Conservation (phyloP, 306 rosid species). For the Mimosa pudica region DNA sequence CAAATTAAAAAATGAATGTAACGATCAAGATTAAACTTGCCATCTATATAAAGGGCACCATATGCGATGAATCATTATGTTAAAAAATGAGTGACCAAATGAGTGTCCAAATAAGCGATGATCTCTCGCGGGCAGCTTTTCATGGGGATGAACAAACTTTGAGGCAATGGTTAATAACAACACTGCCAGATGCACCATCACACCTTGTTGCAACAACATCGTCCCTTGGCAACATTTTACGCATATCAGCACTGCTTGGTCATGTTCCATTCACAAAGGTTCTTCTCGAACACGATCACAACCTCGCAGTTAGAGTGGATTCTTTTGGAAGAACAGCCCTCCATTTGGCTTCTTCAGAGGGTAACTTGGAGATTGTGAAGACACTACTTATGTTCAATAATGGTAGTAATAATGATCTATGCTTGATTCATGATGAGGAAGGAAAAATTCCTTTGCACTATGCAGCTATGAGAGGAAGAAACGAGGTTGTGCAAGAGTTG, state of each 20-base stretch:
- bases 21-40: no score
- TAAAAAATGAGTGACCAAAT: no score
- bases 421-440: not conserved
- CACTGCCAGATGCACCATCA: not conserved
- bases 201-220: no score
- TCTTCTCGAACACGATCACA: not conserved
- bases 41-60: no score
- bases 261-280: not conserved
- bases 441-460: not conserved
- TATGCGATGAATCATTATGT: no score
- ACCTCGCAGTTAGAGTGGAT: not conserved
- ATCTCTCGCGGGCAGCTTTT: not conserved
- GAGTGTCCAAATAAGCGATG: no score
- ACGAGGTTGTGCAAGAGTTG: not conserved
- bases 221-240: not conserved
- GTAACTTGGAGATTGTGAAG: not conserved
- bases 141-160: not conserved
- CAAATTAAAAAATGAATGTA: no score
- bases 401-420: not conserved
- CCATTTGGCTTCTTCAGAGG: not conserved
- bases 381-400: not conserved
- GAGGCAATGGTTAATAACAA: not conserved
- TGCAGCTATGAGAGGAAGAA: not conserved
- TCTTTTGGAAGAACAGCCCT: not conserved
- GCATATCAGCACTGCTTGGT: not conserved